These are phyloP conservation scores for Gossypium arboreum DNA, from an alignment of 345 rosid species.

Conservation along the genomic window DNA sequence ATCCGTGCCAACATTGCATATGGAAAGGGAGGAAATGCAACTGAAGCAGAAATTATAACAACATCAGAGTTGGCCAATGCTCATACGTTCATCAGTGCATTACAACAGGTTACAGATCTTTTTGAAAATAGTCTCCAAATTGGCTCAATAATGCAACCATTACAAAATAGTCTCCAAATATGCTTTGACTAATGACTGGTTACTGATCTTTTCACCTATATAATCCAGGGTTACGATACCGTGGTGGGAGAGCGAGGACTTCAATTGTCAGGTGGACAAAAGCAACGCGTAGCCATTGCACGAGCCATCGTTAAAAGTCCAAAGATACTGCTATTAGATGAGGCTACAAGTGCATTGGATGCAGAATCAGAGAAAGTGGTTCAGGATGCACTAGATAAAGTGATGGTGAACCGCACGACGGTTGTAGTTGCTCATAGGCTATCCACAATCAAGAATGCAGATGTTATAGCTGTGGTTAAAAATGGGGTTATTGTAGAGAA, in stretches of 20 bases:
- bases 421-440: constrained; percentile 54
- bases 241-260: constrained; percentile 53
- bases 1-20: constrained; percentile 77
- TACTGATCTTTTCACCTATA: background rate
- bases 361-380: constrained; percentile 53
- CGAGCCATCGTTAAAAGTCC: constrained; percentile 57
- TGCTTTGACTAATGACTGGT: background rate
- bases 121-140: background rate
- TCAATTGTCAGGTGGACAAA: constrained; percentile 56
- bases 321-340: constrained; percentile 45
- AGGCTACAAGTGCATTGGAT: constrained; percentile 60
- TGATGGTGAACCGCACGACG: constrained; percentile 45
- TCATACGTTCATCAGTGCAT: constrained; percentile 70
- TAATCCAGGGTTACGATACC: constrained; percentile 52
- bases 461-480: constrained; percentile 51
- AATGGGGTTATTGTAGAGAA: constrained; percentile 53
- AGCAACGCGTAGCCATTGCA: constrained; percentile 57
- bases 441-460: constrained; percentile 58
- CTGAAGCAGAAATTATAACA: constrained; percentile 61
- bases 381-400: constrained; percentile 49
- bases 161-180: background rate
- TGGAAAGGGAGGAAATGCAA: constrained; percentile 65
- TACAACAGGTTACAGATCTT: constrained; percentile 57
- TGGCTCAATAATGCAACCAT: too few relatives aligned
- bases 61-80: constrained; percentile 78